Evolutionary conservation across 208 protist genomes (phyloP).

Genomic region (Leishmania tropica): DNA sequence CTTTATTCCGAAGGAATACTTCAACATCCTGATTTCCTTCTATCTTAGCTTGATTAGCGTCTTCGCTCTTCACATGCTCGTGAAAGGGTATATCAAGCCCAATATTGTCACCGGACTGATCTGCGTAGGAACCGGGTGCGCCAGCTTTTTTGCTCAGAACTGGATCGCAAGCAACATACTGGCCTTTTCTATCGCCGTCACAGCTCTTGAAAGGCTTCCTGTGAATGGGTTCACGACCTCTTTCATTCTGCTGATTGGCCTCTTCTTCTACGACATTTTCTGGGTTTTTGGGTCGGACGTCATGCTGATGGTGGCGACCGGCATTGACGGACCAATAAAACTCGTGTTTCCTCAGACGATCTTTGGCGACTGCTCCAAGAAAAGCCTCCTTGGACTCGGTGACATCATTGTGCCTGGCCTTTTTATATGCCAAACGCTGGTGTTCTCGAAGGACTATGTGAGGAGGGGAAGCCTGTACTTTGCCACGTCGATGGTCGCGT

Average conservation of each 20-base stretch:
- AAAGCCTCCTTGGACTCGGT: constrained; percentile 95
- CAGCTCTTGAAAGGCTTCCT: constrained; percentile 56
- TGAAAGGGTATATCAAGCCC: constrained; percentile 55
- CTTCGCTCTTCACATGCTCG: constrained; percentile 66
- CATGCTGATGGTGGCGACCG: constrained; percentile 95
- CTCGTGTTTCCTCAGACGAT: constrained; percentile 93
- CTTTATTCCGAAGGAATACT: constrained; percentile 79
- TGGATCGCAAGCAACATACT: constrained; percentile 96
- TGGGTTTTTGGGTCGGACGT: constrained; percentile 98
- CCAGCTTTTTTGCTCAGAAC: constrained; percentile 81
- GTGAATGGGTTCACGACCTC: constrained; percentile 66
- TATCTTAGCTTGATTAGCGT: constrained; percentile 75
- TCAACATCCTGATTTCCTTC: constrained; percentile 72
- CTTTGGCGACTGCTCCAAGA: constrained; percentile 67
- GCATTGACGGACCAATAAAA: constrained; percentile 96
- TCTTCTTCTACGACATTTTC: constrained; percentile 98
- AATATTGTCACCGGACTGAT: constrained; percentile 72
- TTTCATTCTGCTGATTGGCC: constrained; percentile 80
- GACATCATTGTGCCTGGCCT: constrained; percentile 97
- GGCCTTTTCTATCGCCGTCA: constrained; percentile 91
- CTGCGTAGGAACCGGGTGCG: constrained; percentile 48
- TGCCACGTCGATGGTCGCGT: constrained; percentile 76
- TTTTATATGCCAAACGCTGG: constrained; percentile 94
- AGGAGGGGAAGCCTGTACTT: constrained; percentile 91
- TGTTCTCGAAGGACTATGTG: constrained; percentile 86